A percentile compares a stretch with the other conserved stretches of the same genome.
These are phyloP conservation scores for Metschnikowia baotianmanensis DNA, from an alignment of 805 yeast genomes.

Conservation along the genomic window DNA sequence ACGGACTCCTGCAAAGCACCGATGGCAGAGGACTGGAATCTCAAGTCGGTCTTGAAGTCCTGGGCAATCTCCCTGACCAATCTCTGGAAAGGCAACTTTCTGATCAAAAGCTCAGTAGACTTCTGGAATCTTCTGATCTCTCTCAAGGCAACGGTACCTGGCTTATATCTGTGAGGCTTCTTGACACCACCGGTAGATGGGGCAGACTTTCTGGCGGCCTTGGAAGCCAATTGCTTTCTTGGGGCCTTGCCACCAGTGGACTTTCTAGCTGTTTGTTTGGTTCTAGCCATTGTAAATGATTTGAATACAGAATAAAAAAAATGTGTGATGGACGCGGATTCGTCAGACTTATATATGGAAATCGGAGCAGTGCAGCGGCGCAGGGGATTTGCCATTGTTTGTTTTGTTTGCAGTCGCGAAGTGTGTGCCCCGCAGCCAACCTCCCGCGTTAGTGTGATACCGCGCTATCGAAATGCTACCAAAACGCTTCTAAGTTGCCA, in stretches of 20 bases:
- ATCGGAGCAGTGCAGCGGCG: constrained; percentile 1
- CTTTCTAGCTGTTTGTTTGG: constrained; percentile 92
- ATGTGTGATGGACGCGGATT: not conserved
- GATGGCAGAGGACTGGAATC: constrained; percentile 97
- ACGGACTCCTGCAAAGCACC: constrained; percentile 98
- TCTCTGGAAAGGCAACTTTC: constrained; percentile 97
- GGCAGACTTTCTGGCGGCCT: constrained; percentile 91
- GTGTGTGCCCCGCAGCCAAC: not conserved
- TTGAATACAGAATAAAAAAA: constrained; percentile 5
- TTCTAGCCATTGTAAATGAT: constrained; percentile 69
- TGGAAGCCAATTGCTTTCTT: constrained; percentile 89
- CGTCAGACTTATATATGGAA: constrained; percentile 9
- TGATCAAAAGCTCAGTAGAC: constrained; percentile 90
- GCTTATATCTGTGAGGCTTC: constrained; percentile 95
- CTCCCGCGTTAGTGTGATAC: too few species aligned
- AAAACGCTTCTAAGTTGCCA: not conserved
- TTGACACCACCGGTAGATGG: constrained; percentile 92
- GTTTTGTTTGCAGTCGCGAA: constrained; percentile 9
- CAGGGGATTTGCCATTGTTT: constrained; percentile 2
- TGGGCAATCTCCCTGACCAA: constrained; percentile 94
- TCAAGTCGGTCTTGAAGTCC: constrained; percentile 87
- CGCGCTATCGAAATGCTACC: not conserved
- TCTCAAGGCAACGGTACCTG: constrained; percentile 95
- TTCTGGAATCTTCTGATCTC: constrained; percentile 98
- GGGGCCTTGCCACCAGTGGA: constrained; percentile 96